phyloP scores from a whole-genome alignment of 805 yeast genomes.

The Hanseniaspora clermontiae region DNA sequence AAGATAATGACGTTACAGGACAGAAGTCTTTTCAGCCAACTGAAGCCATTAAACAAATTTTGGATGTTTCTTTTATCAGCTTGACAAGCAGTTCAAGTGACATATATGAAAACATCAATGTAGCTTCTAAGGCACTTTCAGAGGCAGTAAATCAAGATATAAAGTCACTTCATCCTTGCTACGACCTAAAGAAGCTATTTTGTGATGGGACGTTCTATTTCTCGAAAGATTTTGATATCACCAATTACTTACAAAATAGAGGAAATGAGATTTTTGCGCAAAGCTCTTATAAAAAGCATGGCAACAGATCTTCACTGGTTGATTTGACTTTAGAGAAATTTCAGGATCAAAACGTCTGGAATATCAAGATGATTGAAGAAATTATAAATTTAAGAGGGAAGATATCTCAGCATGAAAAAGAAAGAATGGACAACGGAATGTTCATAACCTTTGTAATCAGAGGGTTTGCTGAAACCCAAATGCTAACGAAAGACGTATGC shows the following conservation, averaged over 20 bases:
- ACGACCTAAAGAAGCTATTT: constrained; percentile 56
- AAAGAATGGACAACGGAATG: constrained; percentile 49
- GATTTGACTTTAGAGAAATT: constrained; percentile 36
- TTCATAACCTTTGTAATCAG: constrained; percentile 75
- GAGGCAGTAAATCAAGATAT: constrained; percentile 14
- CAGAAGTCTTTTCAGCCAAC: constrained; percentile 24
- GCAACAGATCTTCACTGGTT: constrained; percentile 26
- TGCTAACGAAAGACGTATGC: constrained; percentile 23
- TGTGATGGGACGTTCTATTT: constrained; percentile 79
- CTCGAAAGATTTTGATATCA: constrained; percentile 80
- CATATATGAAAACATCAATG: constrained; percentile 17
- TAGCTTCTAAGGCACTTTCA: constrained; percentile 21
- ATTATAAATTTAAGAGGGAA: constrained; percentile 58
- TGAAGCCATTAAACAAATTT: constrained; percentile 41
- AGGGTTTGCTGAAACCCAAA: constrained; percentile 72
- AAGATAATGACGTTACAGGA: constrained; percentile 4
- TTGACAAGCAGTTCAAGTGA: constrained; percentile 48
- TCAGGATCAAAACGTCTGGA: constrained; percentile 83
- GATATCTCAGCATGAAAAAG: constrained; percentile 46
- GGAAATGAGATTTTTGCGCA: constrained; percentile 27
- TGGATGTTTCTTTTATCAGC: constrained; percentile 55
- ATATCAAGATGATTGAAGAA: constrained; percentile 68
- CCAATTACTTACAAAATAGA: constrained; percentile 64
- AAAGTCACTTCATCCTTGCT: constrained; percentile 57
- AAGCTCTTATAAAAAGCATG: neutral